A percentile compares a stretch with the other conserved stretches of the same genome.
Evolutionary conservation across 768 basidiomycete genomes (phyloP).

Genomic region (Austroboletus eburneus): DNA sequence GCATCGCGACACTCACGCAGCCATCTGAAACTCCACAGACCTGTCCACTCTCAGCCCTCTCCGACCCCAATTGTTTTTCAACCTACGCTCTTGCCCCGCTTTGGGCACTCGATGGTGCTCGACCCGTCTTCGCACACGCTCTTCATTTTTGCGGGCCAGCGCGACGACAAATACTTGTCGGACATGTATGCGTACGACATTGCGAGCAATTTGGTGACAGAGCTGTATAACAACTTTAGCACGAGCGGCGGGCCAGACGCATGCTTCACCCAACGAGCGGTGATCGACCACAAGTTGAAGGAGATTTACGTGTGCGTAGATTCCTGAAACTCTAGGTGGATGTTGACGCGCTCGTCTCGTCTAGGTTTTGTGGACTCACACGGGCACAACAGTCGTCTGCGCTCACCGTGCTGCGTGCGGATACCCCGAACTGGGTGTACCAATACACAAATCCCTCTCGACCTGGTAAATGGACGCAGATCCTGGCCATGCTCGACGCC

Average conservation of each 20-base stretch:
- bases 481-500: constrained; percentile 37
- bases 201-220: constrained; percentile 49
- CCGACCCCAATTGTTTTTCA: constrained; percentile 30
- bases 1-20: background rate
- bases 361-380: constrained; percentile 62
- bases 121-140: constrained; percentile 55
- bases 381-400: constrained; percentile 36
- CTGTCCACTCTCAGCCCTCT: constrained; percentile 12
- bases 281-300: constrained; percentile 54
- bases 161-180: constrained; percentile 59
- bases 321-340: background rate
- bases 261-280: constrained; percentile 71
- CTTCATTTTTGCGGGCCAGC: constrained; percentile 73
- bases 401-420: constrained; percentile 40
- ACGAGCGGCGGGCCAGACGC: constrained; percentile 62
- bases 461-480: constrained; percentile 64
- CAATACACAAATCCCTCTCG: constrained; percentile 46
- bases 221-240: constrained; percentile 62
- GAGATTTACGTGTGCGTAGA: constrained; percentile 70
- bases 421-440: constrained; percentile 65
- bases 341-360: background rate
- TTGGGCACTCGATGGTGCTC: constrained; percentile 79
- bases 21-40: constrained; percentile 17
- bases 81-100: constrained; percentile 53
- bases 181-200: constrained; percentile 79